A percentile compares a stretch with the other conserved stretches of the same genome.
Conservation (phyloP, 2,329 filamentous ascomycete genomes). For the Epichloe baconii region DNA sequence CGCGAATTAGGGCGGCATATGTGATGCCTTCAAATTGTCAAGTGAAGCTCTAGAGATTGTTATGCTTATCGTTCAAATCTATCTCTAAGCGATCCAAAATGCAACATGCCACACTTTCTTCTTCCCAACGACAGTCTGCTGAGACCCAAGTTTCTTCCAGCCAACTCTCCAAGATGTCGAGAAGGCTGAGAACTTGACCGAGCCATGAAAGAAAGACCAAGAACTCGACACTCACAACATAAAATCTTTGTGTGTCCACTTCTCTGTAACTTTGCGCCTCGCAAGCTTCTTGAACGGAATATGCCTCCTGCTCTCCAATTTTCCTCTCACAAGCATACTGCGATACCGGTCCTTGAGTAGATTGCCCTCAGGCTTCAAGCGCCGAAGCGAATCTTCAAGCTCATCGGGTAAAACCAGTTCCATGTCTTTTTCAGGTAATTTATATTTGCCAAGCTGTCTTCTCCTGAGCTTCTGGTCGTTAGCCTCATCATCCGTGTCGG, state of each 20-base stretch:
- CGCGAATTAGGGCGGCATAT: background rate
- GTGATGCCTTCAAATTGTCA: background rate
- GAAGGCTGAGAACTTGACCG: background rate
- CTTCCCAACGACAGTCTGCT: too few species aligned
- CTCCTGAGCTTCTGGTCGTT: conserved; percentile 54
- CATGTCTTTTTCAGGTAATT: conserved; percentile 65
- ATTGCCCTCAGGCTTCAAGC: conserved; percentile 92
- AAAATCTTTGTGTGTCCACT: conserved; percentile 97
- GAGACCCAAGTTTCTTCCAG: background rate
- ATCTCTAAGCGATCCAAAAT: too few species aligned
- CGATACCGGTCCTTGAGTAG: conserved; percentile 83
- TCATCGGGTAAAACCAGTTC: conserved; percentile 75
- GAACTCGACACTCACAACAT: conserved; percentile 3
- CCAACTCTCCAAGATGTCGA: background rate
- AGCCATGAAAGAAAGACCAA: background rate
- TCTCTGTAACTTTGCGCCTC: conserved; percentile 75
- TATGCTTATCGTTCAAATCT: too few species aligned
- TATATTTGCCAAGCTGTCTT: conserved; percentile 59
- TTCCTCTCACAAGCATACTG: conserved; percentile 76
- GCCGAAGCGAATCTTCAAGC: conserved; percentile 64
- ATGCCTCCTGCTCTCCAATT: conserved; percentile 70
- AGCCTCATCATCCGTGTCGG: conserved; percentile 40
- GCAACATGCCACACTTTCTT: too few species aligned
- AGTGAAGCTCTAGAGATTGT: too few species aligned
- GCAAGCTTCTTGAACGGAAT: conserved; percentile 72